These are phyloP conservation scores for Stylonectria norvegica DNA, from an alignment of 2,329 filamentous ascomycete genomes.

Conservation along the genomic window DNA sequence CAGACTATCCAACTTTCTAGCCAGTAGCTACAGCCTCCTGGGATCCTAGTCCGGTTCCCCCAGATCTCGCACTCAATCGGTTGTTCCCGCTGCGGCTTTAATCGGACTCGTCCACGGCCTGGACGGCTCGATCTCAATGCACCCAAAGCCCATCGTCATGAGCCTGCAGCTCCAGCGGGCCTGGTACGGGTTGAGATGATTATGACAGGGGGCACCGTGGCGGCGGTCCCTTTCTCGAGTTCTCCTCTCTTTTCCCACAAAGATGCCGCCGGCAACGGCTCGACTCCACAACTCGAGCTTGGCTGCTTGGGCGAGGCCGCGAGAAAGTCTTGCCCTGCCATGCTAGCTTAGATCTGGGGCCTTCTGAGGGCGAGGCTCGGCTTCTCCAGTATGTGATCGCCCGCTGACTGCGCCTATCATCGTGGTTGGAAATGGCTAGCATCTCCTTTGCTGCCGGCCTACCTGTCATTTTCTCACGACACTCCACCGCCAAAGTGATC, in stretches of 20 bases:
- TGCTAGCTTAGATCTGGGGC: neutral
- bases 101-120: constrained; percentile 1
- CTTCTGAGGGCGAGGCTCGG: too few relatives aligned
- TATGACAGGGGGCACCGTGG: too few relatives aligned
- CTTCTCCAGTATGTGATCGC: too few relatives aligned
- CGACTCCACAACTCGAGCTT: neutral
- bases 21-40: too few relatives aligned
- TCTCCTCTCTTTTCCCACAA: neutral
- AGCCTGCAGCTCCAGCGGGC: constrained; percentile 10
- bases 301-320: neutral
- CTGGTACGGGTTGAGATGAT: neutral
- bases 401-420: too few relatives aligned
- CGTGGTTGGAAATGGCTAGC: too few relatives aligned
- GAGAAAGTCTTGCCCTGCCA: neutral
- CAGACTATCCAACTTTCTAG: too few relatives aligned
- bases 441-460: too few relatives aligned
- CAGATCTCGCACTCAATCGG: neutral
- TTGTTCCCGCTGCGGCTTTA: constrained; percentile 3
- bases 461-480: too few relatives aligned
- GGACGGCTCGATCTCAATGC: constrained; percentile 8
- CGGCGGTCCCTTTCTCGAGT: too few relatives aligned
- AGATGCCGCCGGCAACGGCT: constrained; percentile 1
- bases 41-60: too few relatives aligned
- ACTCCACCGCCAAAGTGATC: neutral
- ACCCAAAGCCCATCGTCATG: constrained; percentile 4